Conservation (phyloP, 768 basidiomycete genomes). For the Boletellus emodensis region DNA sequence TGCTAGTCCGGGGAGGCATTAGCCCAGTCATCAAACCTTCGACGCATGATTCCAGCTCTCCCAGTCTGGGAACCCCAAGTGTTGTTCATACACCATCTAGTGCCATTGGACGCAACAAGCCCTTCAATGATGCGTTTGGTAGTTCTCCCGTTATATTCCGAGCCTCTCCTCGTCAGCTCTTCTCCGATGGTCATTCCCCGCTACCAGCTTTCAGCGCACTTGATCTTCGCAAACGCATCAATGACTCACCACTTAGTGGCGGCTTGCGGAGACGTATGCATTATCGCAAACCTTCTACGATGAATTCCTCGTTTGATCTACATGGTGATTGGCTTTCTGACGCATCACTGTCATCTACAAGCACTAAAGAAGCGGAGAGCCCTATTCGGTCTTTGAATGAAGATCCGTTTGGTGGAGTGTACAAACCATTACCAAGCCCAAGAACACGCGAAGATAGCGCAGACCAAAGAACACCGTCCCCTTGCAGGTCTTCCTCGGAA, state of each 20-base stretch:
- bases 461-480: conserved; percentile 15
- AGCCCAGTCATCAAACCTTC: conserved; percentile 44
- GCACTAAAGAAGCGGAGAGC: conserved; percentile 18
- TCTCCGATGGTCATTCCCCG: conserved; percentile 34
- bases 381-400: conserved; percentile 29
- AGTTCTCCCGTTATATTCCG: conserved; percentile 39
- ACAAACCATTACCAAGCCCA: conserved; percentile 30
- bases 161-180: conserved; percentile 39
- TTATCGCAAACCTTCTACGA: conserved; percentile 26
- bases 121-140: conserved; percentile 29
- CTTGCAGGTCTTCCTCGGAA: conserved; percentile 25
- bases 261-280: conserved; percentile 28
- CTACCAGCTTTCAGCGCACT: conserved; percentile 28
- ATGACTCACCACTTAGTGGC: conserved; percentile 46
- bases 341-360: conserved; percentile 25
- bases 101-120: conserved; percentile 21
- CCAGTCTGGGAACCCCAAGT: conserved; percentile 28
- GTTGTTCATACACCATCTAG: conserved; percentile 29
- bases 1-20: conserved; percentile 51
- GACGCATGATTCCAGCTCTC: conserved; percentile 27
- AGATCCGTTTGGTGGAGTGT: conserved; percentile 49
- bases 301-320: conserved; percentile 25
- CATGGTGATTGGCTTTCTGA: conserved; percentile 31
- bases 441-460: conserved; percentile 5
- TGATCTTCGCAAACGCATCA: conserved; percentile 34